Percentiles rank a stretch among this genome's conserved stretches.
Evolutionary conservation across 805 yeast genomes (phyloP).

Genomic region (Saccharomycopsis sp.): DNA sequence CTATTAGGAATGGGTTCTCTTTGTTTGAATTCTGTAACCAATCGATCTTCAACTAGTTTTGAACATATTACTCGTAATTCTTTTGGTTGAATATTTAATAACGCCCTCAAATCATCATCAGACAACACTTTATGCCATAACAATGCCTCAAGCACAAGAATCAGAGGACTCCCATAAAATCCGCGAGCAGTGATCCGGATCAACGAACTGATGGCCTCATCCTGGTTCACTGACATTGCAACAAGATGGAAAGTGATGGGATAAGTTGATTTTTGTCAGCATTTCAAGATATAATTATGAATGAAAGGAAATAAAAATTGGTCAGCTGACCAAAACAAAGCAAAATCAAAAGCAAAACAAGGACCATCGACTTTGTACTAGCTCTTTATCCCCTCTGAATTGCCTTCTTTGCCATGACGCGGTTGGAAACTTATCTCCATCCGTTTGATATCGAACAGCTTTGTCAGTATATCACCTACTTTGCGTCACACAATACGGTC

Average conservation of each 20-base stretch:
- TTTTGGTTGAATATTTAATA: conserved; percentile 77
- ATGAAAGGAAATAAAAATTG: too few relatives aligned
- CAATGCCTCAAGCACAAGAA: conserved; percentile 78
- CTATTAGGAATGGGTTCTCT: conserved; percentile 28
- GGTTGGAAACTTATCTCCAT: too few relatives aligned
- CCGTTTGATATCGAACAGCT: not conserved
- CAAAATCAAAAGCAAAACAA: too few relatives aligned
- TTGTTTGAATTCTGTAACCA: conserved; percentile 61
- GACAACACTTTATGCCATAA: conserved; percentile 80
- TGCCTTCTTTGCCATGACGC: too few relatives aligned
- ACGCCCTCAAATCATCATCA: conserved; percentile 79
- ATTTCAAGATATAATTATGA: too few relatives aligned
- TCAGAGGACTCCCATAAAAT: conserved; percentile 76
- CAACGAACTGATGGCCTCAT: conserved; percentile 36
- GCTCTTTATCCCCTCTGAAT: too few relatives aligned
- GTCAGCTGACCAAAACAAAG: too few relatives aligned
- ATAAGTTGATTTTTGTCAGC: too few relatives aligned
- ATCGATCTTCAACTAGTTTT: conserved; percentile 71
- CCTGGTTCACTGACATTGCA: too few relatives aligned
- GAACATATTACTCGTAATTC: conserved; percentile 79
- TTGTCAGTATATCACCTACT: not conserved
- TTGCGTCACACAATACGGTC: too few relatives aligned
- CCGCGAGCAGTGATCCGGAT: conserved; percentile 76
- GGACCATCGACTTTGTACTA: too few relatives aligned
- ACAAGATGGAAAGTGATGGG: too few relatives aligned